These are phyloP conservation scores for Mortierella sp. DNA, from an alignment of 371 early-diverging fungal species.

Conservation along the genomic window DNA sequence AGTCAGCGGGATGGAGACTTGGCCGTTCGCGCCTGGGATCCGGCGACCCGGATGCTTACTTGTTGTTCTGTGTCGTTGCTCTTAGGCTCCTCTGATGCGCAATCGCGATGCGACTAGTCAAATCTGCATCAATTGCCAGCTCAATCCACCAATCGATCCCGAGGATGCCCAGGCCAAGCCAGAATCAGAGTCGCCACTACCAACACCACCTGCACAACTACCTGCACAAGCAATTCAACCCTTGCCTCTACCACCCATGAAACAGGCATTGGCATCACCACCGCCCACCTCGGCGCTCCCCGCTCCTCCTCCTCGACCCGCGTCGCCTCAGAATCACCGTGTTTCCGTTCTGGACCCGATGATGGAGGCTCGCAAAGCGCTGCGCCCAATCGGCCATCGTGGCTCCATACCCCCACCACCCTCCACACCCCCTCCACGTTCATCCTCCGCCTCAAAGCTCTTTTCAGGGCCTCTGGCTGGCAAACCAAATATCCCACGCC, in stretches of 20 bases:
- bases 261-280: not conserved
- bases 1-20: too few relatives aligned
- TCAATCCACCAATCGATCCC: constrained; percentile 47
- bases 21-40: too few relatives aligned
- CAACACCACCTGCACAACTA: not conserved
- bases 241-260: constrained; percentile 8
- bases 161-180: constrained; percentile 21
- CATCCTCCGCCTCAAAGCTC: constrained; percentile 13
- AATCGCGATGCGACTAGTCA: constrained; percentile 52
- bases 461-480: constrained; percentile 15
- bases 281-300: constrained; percentile 29
- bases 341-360: constrained; percentile 41
- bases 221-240: not conserved
- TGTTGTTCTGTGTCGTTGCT: not conserved
- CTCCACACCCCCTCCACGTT: constrained; percentile 31
- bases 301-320: constrained; percentile 19
- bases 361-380: constrained; percentile 32
- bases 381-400: constrained; percentile 37
- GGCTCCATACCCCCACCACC: constrained; percentile 23
- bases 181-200: constrained; percentile 3
- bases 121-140: constrained; percentile 51
- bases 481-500: constrained; percentile 29
- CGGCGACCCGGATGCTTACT: too few relatives aligned
- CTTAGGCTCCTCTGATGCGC: constrained; percentile 52
- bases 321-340: constrained; percentile 25